These are phyloP conservation scores for Ajuga chamaepitys DNA, from an alignment of 257 asterid genomes.

Conservation along the genomic window DNA sequence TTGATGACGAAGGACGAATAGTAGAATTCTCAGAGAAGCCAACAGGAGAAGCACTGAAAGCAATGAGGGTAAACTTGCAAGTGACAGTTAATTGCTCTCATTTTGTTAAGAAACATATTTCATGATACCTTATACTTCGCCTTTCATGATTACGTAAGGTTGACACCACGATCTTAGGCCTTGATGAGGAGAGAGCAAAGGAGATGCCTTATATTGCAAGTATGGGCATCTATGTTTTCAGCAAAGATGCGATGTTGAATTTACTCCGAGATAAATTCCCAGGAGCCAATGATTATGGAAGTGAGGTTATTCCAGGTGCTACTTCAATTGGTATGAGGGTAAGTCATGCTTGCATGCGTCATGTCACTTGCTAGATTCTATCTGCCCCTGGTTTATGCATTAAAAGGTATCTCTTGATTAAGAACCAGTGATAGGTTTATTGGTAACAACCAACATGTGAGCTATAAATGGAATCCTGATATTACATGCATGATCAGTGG, in stretches of 20 bases:
- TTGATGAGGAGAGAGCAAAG: constrained; percentile 60
- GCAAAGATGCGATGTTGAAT: constrained; percentile 48
- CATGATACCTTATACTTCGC: neutral
- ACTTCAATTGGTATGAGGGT: constrained; percentile 57
- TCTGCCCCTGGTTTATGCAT: neutral
- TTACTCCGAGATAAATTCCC: constrained; percentile 43
- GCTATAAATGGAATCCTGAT: too few relatives aligned
- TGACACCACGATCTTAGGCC: constrained; percentile 61
- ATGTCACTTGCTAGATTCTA: neutral
- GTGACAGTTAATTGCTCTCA: neutral
- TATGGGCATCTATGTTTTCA: constrained; percentile 61
- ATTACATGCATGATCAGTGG: too few relatives aligned
- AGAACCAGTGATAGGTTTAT: neutral
- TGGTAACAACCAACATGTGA: too few relatives aligned
- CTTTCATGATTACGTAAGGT: constrained; percentile 27
- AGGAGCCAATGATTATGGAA: constrained; percentile 60
- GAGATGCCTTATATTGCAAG: constrained; percentile 64
- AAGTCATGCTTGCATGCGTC: constrained; percentile 17
- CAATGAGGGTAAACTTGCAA: constrained; percentile 43
- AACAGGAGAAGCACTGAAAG: constrained; percentile 45
- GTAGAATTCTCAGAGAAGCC: constrained; percentile 64
- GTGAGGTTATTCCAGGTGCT: constrained; percentile 70
- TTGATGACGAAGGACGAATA: constrained; percentile 57
- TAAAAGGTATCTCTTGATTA: neutral
- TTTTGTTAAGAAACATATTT: neutral